Conservation (phyloP, 2,329 filamentous ascomycete genomes). For the Zarea fungicola region DNA sequence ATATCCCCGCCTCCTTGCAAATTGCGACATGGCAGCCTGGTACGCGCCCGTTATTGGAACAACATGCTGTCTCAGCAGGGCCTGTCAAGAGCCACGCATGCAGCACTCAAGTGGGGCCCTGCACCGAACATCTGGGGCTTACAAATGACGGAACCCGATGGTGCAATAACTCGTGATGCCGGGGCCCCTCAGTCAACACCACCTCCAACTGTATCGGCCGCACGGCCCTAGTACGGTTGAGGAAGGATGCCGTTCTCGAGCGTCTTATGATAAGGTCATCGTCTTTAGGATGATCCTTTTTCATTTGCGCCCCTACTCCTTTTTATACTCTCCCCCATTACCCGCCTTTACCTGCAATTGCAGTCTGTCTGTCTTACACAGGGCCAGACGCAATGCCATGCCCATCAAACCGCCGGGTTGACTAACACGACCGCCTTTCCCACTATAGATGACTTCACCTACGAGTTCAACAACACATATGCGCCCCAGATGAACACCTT, state of each 20-base stretch:
- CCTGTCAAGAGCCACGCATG: slow-evolving; percentile 3
- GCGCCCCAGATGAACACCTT: slow-evolving; percentile 42
- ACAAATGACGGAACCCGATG: slow-evolving; percentile 45
- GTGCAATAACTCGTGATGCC: slow-evolving; percentile 59
- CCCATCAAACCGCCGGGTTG: neutral
- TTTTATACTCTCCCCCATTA: neutral
- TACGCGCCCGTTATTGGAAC: neutral
- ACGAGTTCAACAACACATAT: slow-evolving; percentile 50
- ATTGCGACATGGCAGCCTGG: slow-evolving; percentile 5
- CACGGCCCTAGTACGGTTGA: slow-evolving; percentile 2
- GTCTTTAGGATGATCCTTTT: neutral
- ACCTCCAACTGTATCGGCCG: neutral
- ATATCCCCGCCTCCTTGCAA: slow-evolving; percentile 12
- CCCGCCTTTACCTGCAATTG: neutral
- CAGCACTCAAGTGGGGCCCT: slow-evolving; percentile 12
- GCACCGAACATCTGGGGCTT: slow-evolving; percentile 24
- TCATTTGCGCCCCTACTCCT: neutral
- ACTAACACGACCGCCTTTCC: slow-evolving; percentile 37
- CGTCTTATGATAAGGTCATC: slow-evolving; percentile 6
- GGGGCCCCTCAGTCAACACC: slow-evolving; percentile 8
- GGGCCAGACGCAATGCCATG: slow-evolving; percentile 1
- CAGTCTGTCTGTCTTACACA: neutral
- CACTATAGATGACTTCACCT: slow-evolving; percentile 49
- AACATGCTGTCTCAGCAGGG: neutral
- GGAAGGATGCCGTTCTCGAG: slow-evolving; percentile 6